Base-by-base conservation (phyloP, 2,329 filamentous ascomycete species). In the Aspergillus glaucus region DNA sequence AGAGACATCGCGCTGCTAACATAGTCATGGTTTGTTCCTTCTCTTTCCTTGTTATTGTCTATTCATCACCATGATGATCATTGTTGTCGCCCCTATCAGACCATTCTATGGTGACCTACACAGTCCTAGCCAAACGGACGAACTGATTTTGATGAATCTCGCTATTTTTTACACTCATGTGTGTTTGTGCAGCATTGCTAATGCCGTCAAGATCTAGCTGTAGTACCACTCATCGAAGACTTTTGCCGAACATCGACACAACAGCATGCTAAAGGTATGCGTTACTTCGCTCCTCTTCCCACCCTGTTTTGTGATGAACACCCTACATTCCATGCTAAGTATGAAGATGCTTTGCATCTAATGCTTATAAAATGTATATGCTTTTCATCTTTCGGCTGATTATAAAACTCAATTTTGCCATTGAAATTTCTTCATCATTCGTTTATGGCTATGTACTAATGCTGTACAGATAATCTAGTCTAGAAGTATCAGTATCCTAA, bases 381-480 rank as follows among this genome's bases (percentile, higher is more conserved):
- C 75, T 81, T 80, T 80, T 81, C 79, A 81, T 81, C 79, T 81
- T 81, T 81, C 79, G 71, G 72, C 77, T 81, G 79, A 81, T 68
- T 64, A 64, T 54, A 56, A 58, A 49, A 57, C 53, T 51, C 32
- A 48, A 40, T 52, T 42, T 46, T 48, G 50, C 44, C 44, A 37
- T 46, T 46, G 43, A 51, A 44, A 40, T 19, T 21, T 30, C 9
- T 40, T 21, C 37, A 15, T 17, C 36, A 40, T 45, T 41, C 56
- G 52, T 50, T 15, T 55, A 61, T 62, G 41, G 41, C 53, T 53
- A 15, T 57, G 55, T 52, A 51, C 64, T 67, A 54, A 62, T 57
- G 19, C 50, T 57, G 43, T 59, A 40, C 37, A 40, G 37, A 40
- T 40, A 40, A 21, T 5, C 2, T 12, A 17, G 49, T 50, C 57